A percentile compares a stretch with the other conserved stretches of the same genome.
These are phyloP conservation scores for Orobanche coerulescens DNA, from an alignment of 257 asterid genomes.

Conservation along the genomic window DNA sequence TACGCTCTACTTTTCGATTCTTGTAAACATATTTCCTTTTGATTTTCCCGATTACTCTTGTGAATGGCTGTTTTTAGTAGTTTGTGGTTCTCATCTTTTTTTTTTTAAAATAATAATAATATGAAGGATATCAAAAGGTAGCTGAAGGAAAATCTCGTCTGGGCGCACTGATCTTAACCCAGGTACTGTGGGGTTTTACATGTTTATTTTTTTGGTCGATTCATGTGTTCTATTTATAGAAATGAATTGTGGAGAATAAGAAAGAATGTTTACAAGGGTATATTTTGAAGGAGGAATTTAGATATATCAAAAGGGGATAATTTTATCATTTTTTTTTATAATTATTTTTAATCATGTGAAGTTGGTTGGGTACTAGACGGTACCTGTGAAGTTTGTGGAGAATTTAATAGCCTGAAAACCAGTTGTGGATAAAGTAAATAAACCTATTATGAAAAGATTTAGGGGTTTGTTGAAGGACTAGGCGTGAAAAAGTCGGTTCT, in stretches of 20 bases:
- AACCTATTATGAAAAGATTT: too few relatives aligned
- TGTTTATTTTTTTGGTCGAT: neutral
- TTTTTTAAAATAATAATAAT: too few relatives aligned
- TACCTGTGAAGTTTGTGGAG: too few relatives aligned
- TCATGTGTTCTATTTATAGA: conserved; percentile 11
- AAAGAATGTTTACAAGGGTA: neutral
- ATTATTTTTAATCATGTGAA: neutral
- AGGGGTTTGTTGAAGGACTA: too few relatives aligned
- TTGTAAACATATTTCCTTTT: neutral
- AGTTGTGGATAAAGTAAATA: too few relatives aligned
- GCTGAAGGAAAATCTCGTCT: conserved; percentile 66
- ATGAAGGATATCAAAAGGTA: conserved; percentile 69
- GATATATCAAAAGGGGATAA: neutral
- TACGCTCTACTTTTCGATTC: conserved; percentile 20
- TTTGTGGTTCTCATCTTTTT: neutral
- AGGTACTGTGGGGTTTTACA: conserved; percentile 38
- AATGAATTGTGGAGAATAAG: neutral
- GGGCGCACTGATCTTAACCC: conserved; percentile 41
- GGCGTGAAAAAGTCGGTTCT: too few relatives aligned
- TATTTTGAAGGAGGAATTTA: neutral
- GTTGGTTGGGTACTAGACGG: too few relatives aligned
- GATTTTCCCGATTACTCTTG: neutral
- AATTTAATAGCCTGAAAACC: too few relatives aligned
- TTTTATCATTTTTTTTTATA: too few relatives aligned
- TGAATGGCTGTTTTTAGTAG: neutral